A percentile compares a stretch with the other conserved stretches of the same genome.
phyloP scores from a whole-genome alignment of 768 basidiomycete genomes.

The Tulasnella sp. region DNA sequence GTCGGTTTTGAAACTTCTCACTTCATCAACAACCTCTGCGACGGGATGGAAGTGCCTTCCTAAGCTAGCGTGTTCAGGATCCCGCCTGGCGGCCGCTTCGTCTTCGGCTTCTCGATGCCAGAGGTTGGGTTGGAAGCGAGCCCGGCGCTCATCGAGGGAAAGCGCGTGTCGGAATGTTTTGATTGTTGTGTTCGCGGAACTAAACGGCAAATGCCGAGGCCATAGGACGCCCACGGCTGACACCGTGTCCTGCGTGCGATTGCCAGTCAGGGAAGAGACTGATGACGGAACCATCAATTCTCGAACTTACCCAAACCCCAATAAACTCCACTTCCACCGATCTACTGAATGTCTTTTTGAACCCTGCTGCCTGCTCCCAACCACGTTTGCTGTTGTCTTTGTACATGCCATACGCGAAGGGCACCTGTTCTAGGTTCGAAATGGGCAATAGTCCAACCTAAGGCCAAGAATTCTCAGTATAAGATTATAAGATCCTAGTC shows the following conservation, averaged over 20 bases:
- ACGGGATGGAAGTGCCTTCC: background rate
- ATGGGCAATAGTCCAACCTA: conserved; percentile 40
- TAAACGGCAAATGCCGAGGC: conserved; percentile 39
- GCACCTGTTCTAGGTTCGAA: conserved; percentile 39
- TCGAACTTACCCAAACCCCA: conserved; percentile 38
- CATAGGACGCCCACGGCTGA: conserved; percentile 39
- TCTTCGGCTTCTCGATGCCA: conserved; percentile 56
- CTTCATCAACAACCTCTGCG: background rate
- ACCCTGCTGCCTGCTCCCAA: conserved; percentile 33
- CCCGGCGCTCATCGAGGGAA: conserved; percentile 56
- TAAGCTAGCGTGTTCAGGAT: conserved; percentile 40
- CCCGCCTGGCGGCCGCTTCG: conserved; percentile 38
- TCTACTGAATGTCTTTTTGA: conserved; percentile 39
- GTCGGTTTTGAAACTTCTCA: conserved; percentile 19
- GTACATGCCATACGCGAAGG: conserved; percentile 38
- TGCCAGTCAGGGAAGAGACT: background rate
- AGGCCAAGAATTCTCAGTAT: background rate
- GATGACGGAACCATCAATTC: background rate
- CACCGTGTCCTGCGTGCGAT: conserved; percentile 38
- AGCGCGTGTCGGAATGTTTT: conserved; percentile 38
- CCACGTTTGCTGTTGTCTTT: conserved; percentile 26
- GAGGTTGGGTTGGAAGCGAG: conserved; percentile 64
- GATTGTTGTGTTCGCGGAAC: conserved; percentile 36
- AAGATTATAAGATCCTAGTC: no score
- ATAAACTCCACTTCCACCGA: conserved; percentile 39